Conservation (phyloP, 805 yeast genomes). For the Pichia phayaonensis region DNA sequence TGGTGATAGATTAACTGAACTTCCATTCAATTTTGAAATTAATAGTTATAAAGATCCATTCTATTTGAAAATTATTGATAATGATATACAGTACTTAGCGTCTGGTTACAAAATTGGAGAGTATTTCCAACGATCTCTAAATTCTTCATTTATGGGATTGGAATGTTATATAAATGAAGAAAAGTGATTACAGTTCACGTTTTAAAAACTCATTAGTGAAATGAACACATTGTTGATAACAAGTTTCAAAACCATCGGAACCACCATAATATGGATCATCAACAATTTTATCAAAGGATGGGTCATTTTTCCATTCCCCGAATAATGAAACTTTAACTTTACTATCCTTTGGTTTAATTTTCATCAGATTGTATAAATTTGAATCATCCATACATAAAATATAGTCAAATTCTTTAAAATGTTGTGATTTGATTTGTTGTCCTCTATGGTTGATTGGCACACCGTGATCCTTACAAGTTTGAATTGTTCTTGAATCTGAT, state of each 20-base stretch:
- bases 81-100: slow-evolving; percentile 63
- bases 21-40: slow-evolving; percentile 37
- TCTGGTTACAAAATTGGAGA: slow-evolving; percentile 73
- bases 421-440: slow-evolving; percentile 50
- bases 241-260: slow-evolving; percentile 68
- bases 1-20: slow-evolving; percentile 66
- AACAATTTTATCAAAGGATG: slow-evolving; percentile 46
- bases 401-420: slow-evolving; percentile 56
- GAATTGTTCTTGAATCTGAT: slow-evolving; percentile 70
- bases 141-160: slow-evolving; percentile 85
- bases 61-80: slow-evolving; percentile 28
- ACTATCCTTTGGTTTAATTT: slow-evolving; percentile 43
- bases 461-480: slow-evolving; percentile 60
- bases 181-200: slow-evolving; percentile 33
- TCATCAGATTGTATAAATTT: slow-evolving; percentile 44
- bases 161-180: slow-evolving; percentile 72
- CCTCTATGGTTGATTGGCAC: slow-evolving; percentile 72
- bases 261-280: slow-evolving; percentile 96
- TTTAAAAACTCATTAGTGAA: slow-evolving; percentile 67
- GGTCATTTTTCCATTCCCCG: slow-evolving; percentile 70
- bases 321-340: slow-evolving; percentile 52
- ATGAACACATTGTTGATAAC: slow-evolving; percentile 65
- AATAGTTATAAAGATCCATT: slow-evolving; percentile 54
- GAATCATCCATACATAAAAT: slow-evolving; percentile 66
- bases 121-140: slow-evolving; percentile 69